Evolutionary conservation across 257 asterid genomes (phyloP), one percentile per base, ranked within the genome.

Genomic region (Phtheirospermum japonicum): DNA sequence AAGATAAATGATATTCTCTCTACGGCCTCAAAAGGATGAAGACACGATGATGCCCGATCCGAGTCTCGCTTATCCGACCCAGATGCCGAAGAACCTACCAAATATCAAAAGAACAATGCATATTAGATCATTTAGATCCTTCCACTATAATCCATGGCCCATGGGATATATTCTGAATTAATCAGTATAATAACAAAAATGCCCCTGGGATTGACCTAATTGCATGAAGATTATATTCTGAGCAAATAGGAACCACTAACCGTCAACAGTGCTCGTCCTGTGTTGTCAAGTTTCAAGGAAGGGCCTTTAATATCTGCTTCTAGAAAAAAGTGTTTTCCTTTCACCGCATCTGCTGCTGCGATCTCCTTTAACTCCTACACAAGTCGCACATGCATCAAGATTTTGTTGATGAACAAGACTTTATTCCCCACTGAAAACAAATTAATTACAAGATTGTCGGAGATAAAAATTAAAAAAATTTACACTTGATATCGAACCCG

Each of bases 271-370:
- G 95, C 95, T 83, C 75, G 81, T 73, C 98, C 98, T 11, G 98
- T 88, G 60, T 86, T 83, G 81, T 91, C 98, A 20, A 86, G 90
- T 80, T 88, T 91, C 61, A 88, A 70, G 7, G 85, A 65, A 57
- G 98, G 96, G 63, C 98, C 96, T 80, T 80, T 91, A 32, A 91
- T 83, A 76, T 88, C 96, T 67, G 95, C 39, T 72, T 91, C 98
- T 48, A 91, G 82, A 67, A 91, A 88, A 69, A 91, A 91, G 56
- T 88, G 85, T 11, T 86, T 91, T 73, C 98, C 98, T 71, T 80
- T 91, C 71, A 88, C 88, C 16, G 74, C 73, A 59, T 88, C 98
- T 4, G 79, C 46, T 61, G 36, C 57, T 37, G 90, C 82, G 72
- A 91, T 84, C 48, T 86, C 96, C 68, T 83, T 69, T 42, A 91